These are phyloP conservation scores for Ceratobasidium sp. DNA, from an alignment of 1,284 basidiomycete genomes.

Conservation along the genomic window DNA sequence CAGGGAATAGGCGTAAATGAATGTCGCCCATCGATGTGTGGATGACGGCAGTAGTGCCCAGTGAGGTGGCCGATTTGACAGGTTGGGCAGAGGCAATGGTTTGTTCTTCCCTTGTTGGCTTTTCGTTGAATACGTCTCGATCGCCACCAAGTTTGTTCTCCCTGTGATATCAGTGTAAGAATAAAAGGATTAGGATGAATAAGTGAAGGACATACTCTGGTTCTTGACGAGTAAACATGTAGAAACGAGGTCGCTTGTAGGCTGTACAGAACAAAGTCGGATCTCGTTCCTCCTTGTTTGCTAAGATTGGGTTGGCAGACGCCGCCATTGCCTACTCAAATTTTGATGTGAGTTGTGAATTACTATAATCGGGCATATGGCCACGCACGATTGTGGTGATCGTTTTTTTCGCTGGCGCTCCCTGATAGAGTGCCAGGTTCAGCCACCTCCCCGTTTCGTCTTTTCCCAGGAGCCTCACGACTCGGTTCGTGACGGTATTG, in stretches of 20 bases:
- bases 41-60: constrained; percentile 81
- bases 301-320: constrained; percentile 92
- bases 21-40: constrained; percentile 98
- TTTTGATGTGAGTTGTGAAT: not conserved
- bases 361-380: not conserved
- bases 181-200: not conserved
- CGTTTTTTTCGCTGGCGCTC: constrained; percentile 86
- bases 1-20: constrained; percentile 87
- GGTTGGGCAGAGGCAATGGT: constrained; percentile 76
- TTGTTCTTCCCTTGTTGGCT: constrained; percentile 95
- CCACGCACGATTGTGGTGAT: constrained; percentile 80
- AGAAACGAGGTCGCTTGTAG: constrained; percentile 94
- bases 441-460: constrained; percentile 94
- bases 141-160: constrained; percentile 83
- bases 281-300: constrained; percentile 82
- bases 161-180: constrained; percentile 53
- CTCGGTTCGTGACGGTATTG: constrained; percentile 92
- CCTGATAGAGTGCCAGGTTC: constrained; percentile 91
- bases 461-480: constrained; percentile 89
- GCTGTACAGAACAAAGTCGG: constrained; percentile 94
- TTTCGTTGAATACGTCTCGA: constrained; percentile 98
- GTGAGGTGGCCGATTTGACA: constrained; percentile 63
- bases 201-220: constrained; percentile 71
- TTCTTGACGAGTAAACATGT: constrained; percentile 92
- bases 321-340: constrained; percentile 85